Percentiles rank a stretch among this genome's conserved stretches.
Conservation (phyloP, 1,139 yeast genomes). For the Yamadazyma spencermartinsiae region DNA sequence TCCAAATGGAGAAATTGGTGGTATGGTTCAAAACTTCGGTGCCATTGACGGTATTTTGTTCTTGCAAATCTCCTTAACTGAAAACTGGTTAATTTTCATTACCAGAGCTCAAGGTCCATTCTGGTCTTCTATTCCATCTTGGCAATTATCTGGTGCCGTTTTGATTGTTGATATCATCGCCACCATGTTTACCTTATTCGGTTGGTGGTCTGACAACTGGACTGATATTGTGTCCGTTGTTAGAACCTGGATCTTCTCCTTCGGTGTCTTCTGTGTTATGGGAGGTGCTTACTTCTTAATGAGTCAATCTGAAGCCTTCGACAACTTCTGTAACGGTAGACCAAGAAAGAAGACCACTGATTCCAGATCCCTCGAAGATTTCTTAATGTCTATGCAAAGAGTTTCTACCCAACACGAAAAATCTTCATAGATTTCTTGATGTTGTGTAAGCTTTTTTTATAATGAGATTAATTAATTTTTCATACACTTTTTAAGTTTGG, state of each 20-base stretch:
- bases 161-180: constrained; percentile 84
- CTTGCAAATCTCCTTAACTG: constrained; percentile 90
- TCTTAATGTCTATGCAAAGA: constrained; percentile 96
- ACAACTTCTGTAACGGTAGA: constrained; percentile 92
- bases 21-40: constrained; percentile 94
- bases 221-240: constrained; percentile 93
- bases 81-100: constrained; percentile 94
- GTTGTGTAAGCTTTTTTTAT: constrained; percentile 3
- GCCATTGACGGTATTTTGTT: constrained; percentile 87
- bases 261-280: constrained; percentile 93
- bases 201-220: constrained; percentile 99
- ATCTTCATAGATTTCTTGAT: constrained; percentile 37
- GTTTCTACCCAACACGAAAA: constrained; percentile 97
- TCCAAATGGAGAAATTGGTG: constrained; percentile 51
- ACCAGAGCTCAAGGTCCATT: constrained; percentile 95
- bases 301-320: constrained; percentile 85
- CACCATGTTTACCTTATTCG: constrained; percentile 88
- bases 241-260: constrained; percentile 92
- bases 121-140: constrained; percentile 90
- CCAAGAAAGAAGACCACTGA: constrained; percentile 64
- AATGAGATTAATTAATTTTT: constrained; percentile 3
- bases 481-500: background rate
- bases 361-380: constrained; percentile 87
- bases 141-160: constrained; percentile 95
- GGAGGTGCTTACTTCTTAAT: constrained; percentile 96